Base-by-base conservation (phyloP, 257 asterid genomes). In the Nicotiana otophora region DNA sequence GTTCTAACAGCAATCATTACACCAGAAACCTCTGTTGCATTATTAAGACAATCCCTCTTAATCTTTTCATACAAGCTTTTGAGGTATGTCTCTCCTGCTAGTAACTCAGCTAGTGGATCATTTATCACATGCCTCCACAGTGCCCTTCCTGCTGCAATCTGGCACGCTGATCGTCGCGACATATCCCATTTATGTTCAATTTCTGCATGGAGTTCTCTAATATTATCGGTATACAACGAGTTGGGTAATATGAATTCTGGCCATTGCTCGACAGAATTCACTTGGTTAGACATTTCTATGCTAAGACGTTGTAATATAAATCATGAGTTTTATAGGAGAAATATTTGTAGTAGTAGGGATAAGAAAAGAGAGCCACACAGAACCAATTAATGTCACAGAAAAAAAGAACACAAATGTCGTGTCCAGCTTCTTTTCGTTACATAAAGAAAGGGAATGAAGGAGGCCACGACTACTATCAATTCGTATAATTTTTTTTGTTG, bases 341-440 rank as follows among this genome's bases (percentile, higher is more conserved):
- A 81, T 85, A 87, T 57, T 60, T 81, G 10, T 42, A 2, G 11
- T 42, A 8, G 63, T 84, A 81, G 91, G 87, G 98, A 95, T 92
- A 91, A 93, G 96, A 67, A 88, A 95, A 92, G 95, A 94, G 93
- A 93, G 93, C 92, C 98, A 92, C 94, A 92, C 93, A 92, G 84
- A 89, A 89, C 84, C 82, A 89, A 31, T 31, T 31, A 31, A 86
- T 87, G 90, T 86, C 82, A 68, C 86, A 79, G 92, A 90, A 90
- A 88, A 80, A 65, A 85, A 80, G 77, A 82, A 83, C 28, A 17
- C 63, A 54, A 83, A 83, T 83, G 77, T 82, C 83, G 87, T 87
- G 83, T 91, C 87, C 63, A 84, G 81, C 86, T 88, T 88, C 86
- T 83, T 85, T 86, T 88, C 79, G 84, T 67, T 84, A n/a, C 64